Conservation (phyloP, 345 rosid species). For the Pistacia integerrima region DNA sequence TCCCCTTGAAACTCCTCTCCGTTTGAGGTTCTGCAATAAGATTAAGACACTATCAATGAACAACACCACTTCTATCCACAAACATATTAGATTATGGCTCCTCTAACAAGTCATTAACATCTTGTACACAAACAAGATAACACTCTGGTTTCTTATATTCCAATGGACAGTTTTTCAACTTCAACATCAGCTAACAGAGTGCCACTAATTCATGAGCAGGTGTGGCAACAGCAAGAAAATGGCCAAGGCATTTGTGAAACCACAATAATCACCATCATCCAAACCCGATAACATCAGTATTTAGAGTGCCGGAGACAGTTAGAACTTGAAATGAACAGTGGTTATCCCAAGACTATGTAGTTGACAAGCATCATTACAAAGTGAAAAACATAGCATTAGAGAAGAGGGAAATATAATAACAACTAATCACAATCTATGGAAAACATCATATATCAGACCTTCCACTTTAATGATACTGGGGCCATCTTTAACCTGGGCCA, state of each 20-base stretch:
- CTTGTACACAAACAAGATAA: not conserved
- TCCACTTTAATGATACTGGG: conserved; percentile 37
- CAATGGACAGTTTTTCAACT: too few relatives aligned
- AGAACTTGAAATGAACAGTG: not conserved
- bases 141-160: not conserved
- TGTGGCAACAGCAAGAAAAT: too few relatives aligned
- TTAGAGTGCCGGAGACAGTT: not conserved
- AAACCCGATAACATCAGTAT: not conserved
- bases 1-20: conserved; percentile 66
- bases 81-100: not conserved
- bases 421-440: not conserved
- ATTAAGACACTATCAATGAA: not conserved
- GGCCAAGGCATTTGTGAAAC: not conserved
- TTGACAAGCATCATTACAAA: not conserved
- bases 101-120: not conserved
- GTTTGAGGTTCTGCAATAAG: conserved; percentile 60
- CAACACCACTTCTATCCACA: not conserved
- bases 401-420: too few relatives aligned
- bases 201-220: not conserved
- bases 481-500: conserved; percentile 48
- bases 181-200: not conserved
- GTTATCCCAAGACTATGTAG: not conserved
- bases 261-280: not conserved
- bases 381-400: not conserved
- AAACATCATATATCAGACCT: conserved; percentile 29